A percentile compares a stretch with the other conserved stretches of the same genome.
These are phyloP conservation scores for Theobroma cacao DNA, from an alignment of 345 rosid genomes.

Conservation along the genomic window DNA sequence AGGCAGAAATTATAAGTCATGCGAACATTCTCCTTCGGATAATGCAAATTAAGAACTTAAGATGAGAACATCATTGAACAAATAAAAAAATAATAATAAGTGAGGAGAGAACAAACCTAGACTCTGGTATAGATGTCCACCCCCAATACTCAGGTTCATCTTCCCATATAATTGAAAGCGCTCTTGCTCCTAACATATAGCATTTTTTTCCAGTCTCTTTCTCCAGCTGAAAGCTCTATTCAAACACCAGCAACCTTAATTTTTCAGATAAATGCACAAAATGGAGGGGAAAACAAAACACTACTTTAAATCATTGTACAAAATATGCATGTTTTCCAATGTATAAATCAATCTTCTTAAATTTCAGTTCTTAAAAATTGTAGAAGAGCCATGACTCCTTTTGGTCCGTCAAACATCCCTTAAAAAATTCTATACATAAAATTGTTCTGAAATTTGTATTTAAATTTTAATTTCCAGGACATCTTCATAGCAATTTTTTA, in stretches of 20 bases:
- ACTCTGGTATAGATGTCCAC: slow-evolving; percentile 15
- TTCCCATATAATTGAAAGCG: slow-evolving; percentile 31
- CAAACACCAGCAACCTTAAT: background rate
- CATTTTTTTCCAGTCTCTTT: slow-evolving; percentile 36
- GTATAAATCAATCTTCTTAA: background rate
- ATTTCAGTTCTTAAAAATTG: background rate
- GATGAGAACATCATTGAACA: background rate
- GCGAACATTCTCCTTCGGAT: background rate
- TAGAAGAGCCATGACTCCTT: background rate
- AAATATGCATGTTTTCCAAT: background rate
- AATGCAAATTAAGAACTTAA: background rate
- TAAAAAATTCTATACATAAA: too few relatives aligned
- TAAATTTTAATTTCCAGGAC: background rate
- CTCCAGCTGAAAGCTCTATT: slow-evolving; percentile 37
- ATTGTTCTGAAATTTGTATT: background rate
- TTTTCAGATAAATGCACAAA: background rate
- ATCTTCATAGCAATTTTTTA: background rate
- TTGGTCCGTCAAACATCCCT: too few relatives aligned
- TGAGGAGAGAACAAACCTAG: slow-evolving; percentile 20
- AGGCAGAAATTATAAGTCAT: background rate
- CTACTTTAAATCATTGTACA: background rate
- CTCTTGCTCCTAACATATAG: slow-evolving; percentile 32
- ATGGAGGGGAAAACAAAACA: background rate
- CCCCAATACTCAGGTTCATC: slow-evolving; percentile 30
- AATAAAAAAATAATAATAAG: background rate